Conservation (phyloP, 2,329 filamentous ascomycete genomes). For the Hypoxylon sp. region DNA sequence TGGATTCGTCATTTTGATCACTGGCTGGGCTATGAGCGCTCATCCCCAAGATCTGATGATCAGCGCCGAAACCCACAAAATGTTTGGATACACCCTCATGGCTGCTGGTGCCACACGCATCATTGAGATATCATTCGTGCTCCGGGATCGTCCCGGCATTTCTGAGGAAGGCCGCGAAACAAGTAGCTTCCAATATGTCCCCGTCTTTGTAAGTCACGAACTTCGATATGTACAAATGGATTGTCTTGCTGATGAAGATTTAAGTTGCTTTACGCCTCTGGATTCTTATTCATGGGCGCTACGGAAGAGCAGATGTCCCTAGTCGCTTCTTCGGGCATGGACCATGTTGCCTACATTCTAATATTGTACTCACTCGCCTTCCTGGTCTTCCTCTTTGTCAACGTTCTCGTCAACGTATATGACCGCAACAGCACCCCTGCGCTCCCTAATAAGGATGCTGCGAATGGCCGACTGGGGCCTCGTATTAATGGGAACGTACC, state of each 20-base stretch:
- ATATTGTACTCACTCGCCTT: slow-evolving; percentile 93
- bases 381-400: slow-evolving; percentile 89
- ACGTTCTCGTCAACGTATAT: slow-evolving; percentile 88
- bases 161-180: slow-evolving; percentile 77
- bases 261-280: slow-evolving; percentile 89
- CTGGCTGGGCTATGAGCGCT: slow-evolving; percentile 94
- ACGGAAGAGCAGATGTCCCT: slow-evolving; percentile 96
- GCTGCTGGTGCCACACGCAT: slow-evolving; percentile 86
- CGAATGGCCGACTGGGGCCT: slow-evolving; percentile 57
- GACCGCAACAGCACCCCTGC: slow-evolving; percentile 69
- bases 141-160: slow-evolving; percentile 78
- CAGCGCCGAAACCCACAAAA: slow-evolving; percentile 87
- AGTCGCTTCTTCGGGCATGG: slow-evolving; percentile 79
- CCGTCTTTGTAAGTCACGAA: slow-evolving; percentile 74
- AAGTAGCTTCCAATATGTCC: slow-evolving; percentile 79
- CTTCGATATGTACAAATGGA: background rate
- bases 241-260: slow-evolving; percentile 42
- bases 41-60: slow-evolving; percentile 88
- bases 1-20: slow-evolving; percentile 89
- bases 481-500: slow-evolving; percentile 54
- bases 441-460: slow-evolving; percentile 55
- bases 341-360: slow-evolving; percentile 91
- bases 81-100: slow-evolving; percentile 98
- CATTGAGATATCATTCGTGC: slow-evolving; percentile 90
- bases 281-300: slow-evolving; percentile 97